Evolutionary conservation across 495 filamentous ascomycete species (phyloP).

Genomic region (Jackrogersella multiformis): DNA sequence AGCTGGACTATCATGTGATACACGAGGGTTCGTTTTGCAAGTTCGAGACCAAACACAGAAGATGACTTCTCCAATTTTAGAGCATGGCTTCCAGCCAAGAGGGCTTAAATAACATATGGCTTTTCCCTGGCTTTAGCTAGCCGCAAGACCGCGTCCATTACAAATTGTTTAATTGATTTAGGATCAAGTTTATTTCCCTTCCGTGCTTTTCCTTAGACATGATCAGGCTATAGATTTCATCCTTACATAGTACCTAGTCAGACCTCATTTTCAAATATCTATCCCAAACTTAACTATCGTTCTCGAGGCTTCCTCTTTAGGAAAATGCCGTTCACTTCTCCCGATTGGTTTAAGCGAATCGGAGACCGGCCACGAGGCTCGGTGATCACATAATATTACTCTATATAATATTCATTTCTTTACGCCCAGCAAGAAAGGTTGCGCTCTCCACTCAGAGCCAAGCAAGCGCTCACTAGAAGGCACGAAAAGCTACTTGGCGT

Average conservation of each 20-base stretch:
- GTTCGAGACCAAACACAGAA: neutral
- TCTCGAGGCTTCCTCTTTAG: slow-evolving; percentile 33
- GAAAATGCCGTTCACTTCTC: slow-evolving; percentile 21
- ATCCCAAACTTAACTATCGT: slow-evolving; percentile 1
- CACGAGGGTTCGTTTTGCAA: neutral
- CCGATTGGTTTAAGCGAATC: slow-evolving; percentile 34
- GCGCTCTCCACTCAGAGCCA: neutral
- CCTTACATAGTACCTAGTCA: slow-evolving; percentile 22
- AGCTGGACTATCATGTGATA: slow-evolving; percentile 36
- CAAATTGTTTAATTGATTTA: neutral
- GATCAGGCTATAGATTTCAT: slow-evolving; percentile 3
- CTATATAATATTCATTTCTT: slow-evolving; percentile 3
- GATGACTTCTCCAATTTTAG: neutral
- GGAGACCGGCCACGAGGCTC: slow-evolving; percentile 34
- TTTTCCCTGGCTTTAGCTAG: slow-evolving; percentile 2
- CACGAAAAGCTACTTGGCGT: neutral
- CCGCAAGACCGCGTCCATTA: slow-evolving; percentile 5
- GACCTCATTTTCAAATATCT: neutral
- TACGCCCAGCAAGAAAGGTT: neutral
- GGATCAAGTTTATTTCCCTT: too few species aligned
- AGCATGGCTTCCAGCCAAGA: slow-evolving; percentile 6
- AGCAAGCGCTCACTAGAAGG: neutral
- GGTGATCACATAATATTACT: slow-evolving; percentile 19
- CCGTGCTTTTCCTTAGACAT: too few species aligned
- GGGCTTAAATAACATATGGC: neutral